Conservation (phyloP, 768 basidiomycete species). For the Cantharellus cinnabarinus region DNA sequence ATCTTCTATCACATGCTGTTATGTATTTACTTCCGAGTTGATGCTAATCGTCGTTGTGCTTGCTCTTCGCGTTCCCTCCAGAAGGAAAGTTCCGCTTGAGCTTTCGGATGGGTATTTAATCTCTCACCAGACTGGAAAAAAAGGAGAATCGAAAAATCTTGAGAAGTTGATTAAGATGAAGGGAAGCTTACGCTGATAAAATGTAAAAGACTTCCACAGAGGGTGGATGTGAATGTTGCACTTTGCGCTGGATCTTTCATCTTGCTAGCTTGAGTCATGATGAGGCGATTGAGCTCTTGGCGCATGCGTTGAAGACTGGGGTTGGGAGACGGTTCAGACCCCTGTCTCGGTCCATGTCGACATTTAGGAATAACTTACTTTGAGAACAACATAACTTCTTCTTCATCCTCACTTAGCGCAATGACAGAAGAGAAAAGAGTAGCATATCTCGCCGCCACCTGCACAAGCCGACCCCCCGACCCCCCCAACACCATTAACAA, state of each 20-base stretch:
- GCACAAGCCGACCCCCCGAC: constrained; percentile 8
- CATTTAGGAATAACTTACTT: constrained; percentile 35
- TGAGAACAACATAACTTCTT: constrained; percentile 92
- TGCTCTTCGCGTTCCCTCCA: constrained; percentile 79
- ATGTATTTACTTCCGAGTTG: constrained; percentile 3
- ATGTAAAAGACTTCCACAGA: constrained; percentile 61
- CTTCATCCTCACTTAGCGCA: constrained; percentile 56
- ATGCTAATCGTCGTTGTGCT: constrained; percentile 25
- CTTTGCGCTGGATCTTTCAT: constrained; percentile 37
- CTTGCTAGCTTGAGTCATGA: constrained; percentile 50
- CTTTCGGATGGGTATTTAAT: constrained; percentile 58
- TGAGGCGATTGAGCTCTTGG: constrained; percentile 59
- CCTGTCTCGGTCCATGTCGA: neutral
- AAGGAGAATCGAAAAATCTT: neutral
- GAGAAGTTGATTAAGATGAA: neutral
- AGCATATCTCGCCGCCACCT: constrained; percentile 63
- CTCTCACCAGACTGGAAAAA: constrained; percentile 20
- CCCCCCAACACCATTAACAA: too few relatives aligned
- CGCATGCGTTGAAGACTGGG: constrained; percentile 64
- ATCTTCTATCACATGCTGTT: neutral
- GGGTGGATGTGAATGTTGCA: constrained; percentile 45
- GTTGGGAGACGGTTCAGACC: neutral
- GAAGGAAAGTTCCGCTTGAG: constrained; percentile 68
- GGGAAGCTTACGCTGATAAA: constrained; percentile 41
- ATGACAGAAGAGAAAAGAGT: constrained; percentile 68